Base-by-base conservation (phyloP, 192 early-diverging fungal genomes). In the Chytriomyces sp. region DNA sequence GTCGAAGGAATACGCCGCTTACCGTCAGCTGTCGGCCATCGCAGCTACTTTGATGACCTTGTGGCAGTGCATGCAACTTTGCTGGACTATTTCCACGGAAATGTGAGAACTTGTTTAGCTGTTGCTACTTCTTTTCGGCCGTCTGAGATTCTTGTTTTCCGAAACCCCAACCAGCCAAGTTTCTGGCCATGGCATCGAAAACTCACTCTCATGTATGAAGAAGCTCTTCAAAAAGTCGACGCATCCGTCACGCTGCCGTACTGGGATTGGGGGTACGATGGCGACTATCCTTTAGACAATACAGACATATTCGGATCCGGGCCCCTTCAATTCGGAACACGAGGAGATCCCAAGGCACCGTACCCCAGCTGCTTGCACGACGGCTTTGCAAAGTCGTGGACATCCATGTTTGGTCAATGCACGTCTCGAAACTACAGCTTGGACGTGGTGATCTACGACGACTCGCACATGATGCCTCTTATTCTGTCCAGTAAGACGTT, bases 241-340 rank as follows among this genome's bases (percentile, higher is more conserved):
- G 43, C 47, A 45, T 26, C 57, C 16, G 67, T 77, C 9, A 68
- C 62, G 18, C 49, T 75, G 28, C 64, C 71, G 35, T 79, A 78
- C 79, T 89, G 86, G 86, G 89, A 91, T 26, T 88, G 85, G 86
- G 70, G 70, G 1, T 60, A 6, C 18, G 70, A 72, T 60, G 70
- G 50, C n/a, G 13, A 72, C 10, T 8, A 13, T 35, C 70, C 70
- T 16, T 28, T 60, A 23, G 35, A 53, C 13, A 50, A 72, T 28
- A 72, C 53, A 13, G 53, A 72, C 24, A 60, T 72, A 18, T 72
- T 72, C 35, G 48, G 50, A n/a, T 60, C 70, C 35, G 16, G 20
- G 13, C 8, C 10, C 60, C 20, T 72, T 10, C n/a, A 45, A 6
- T 72, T 72, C 35, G 70, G 70, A n/a, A 72, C 70, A 13, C 70